Percentiles rank a stretch among this genome's conserved stretches.
Evolutionary conservation across 345 rosid genomes (phyloP).

Genomic region (Salix arbutifolia): DNA sequence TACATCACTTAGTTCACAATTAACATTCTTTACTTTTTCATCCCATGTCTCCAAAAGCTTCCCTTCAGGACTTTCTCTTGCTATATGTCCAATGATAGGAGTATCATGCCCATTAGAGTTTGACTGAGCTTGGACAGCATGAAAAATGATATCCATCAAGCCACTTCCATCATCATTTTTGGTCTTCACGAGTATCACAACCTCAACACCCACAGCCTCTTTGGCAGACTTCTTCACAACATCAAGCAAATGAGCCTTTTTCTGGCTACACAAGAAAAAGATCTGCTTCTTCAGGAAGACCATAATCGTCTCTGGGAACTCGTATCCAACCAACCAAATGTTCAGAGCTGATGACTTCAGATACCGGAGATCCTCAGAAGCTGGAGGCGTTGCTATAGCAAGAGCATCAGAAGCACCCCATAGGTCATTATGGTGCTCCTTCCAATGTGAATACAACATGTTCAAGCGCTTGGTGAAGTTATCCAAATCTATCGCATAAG

Average conservation of each 20-base stretch:
- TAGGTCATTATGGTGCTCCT: constrained; percentile 42
- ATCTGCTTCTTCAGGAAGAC: constrained; percentile 71
- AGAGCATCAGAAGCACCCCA: constrained; percentile 76
- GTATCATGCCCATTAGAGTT: constrained; percentile 34
- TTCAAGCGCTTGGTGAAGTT: constrained; percentile 59
- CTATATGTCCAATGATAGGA: constrained; percentile 62
- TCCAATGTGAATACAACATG: constrained; percentile 65
- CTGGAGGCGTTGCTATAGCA: constrained; percentile 74
- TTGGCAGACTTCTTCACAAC: constrained; percentile 63
- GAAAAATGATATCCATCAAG: constrained; percentile 62
- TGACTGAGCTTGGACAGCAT: constrained; percentile 48
- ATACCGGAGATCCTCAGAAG: constrained; percentile 80
- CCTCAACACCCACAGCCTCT: constrained; percentile 57
- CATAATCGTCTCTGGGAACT: constrained; percentile 94
- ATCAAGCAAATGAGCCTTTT: constrained; percentile 71
- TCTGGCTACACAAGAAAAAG: constrained; percentile 77
- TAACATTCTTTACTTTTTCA: constrained; percentile 51
- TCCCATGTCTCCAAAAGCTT: constrained; percentile 81
- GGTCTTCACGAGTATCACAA: constrained; percentile 61
- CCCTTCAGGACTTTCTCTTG: constrained; percentile 82
- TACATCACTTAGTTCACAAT: constrained; percentile 59
- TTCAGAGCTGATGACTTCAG: constrained; percentile 84
- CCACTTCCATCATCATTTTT: constrained; percentile 67
- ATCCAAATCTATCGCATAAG: constrained; percentile 56
- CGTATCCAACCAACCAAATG: constrained; percentile 91